Evolutionary conservation across 2,329 filamentous ascomycete species (phyloP).

Genomic region (Corniculantispora saksenae): DNA sequence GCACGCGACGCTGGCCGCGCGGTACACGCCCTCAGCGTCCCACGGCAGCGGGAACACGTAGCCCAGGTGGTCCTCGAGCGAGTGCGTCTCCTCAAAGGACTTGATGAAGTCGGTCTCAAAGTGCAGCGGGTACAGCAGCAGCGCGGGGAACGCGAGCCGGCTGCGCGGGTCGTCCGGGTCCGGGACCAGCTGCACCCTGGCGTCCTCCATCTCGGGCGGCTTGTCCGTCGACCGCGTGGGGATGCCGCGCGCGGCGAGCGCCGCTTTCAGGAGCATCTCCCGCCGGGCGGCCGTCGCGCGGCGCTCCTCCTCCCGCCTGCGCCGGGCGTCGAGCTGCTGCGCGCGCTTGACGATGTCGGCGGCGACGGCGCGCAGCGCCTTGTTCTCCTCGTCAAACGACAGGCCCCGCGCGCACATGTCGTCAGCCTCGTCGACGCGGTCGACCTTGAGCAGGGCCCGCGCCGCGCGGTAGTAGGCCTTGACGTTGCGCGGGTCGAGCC

Average conservation of each 20-base stretch:
- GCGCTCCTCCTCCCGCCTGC: slow-evolving; percentile 57
- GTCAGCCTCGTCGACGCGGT: slow-evolving; percentile 76
- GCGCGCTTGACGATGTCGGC: slow-evolving; percentile 64
- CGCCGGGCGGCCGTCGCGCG: slow-evolving; percentile 57
- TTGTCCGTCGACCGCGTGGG: slow-evolving; percentile 64
- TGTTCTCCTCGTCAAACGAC: slow-evolving; percentile 69
- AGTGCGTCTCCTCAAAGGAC: slow-evolving; percentile 74
- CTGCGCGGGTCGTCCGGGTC: slow-evolving; percentile 74
- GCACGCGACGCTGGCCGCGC: slow-evolving; percentile 68
- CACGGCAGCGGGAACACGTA: slow-evolving; percentile 90
- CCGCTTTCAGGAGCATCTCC: slow-evolving; percentile 62
- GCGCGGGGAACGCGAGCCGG: slow-evolving; percentile 71
- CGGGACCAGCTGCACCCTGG: slow-evolving; percentile 66
- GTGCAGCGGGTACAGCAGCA: slow-evolving; percentile 82
- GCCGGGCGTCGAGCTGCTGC: slow-evolving; percentile 54
- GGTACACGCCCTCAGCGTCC: slow-evolving; percentile 72
- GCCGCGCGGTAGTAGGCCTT: slow-evolving; percentile 91
- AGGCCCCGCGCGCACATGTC: slow-evolving; percentile 78
- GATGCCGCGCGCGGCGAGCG: slow-evolving; percentile 71
- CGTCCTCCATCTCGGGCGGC: slow-evolving; percentile 87
- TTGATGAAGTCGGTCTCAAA: slow-evolving; percentile 90
- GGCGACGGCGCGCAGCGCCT: slow-evolving; percentile 62
- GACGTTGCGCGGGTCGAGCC: slow-evolving; percentile 76
- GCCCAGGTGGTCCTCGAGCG: slow-evolving; percentile 72
- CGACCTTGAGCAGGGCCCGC: slow-evolving; percentile 74